Conservation (phyloP, 345 rosid genomes). For the Abelmoschus esculentus region DNA sequence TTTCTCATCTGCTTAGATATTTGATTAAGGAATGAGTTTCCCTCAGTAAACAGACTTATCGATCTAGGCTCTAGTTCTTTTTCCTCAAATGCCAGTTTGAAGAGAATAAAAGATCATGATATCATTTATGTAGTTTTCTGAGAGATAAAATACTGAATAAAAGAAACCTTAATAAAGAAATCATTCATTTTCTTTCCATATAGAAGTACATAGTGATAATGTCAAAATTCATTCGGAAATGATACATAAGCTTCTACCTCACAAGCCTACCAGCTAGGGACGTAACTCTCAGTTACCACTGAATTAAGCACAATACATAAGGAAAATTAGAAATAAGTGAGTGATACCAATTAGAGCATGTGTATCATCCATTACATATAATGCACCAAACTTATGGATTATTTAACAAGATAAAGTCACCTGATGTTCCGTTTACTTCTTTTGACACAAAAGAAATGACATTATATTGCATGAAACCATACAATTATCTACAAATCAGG, state of each 20-base stretch:
- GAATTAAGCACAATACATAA: neutral
- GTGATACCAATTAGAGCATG: neutral
- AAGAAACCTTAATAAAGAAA: neutral
- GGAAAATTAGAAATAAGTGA: neutral
- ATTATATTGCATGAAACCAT: neutral
- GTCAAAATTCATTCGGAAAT: neutral
- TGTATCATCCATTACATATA: neutral
- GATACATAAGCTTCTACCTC: neutral
- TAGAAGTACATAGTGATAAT: neutral
- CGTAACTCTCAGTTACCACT: neutral
- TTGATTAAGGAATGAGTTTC: neutral
- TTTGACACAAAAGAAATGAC: neutral
- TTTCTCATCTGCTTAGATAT: neutral
- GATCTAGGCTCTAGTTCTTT: neutral
- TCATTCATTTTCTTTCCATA: neutral
- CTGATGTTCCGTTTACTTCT: neutral
- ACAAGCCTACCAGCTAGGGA: neutral
- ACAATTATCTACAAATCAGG: neutral
- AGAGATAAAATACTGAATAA: neutral
- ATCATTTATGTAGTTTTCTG: neutral
- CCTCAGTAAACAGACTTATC: neutral
- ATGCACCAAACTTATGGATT: neutral
- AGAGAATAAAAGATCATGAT: neutral
- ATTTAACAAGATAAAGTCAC: neutral
- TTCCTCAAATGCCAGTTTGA: neutral